These are phyloP conservation scores for Podila clonocystis DNA, from an alignment of 192 early-diverging fungal genomes.

Conservation along the genomic window DNA sequence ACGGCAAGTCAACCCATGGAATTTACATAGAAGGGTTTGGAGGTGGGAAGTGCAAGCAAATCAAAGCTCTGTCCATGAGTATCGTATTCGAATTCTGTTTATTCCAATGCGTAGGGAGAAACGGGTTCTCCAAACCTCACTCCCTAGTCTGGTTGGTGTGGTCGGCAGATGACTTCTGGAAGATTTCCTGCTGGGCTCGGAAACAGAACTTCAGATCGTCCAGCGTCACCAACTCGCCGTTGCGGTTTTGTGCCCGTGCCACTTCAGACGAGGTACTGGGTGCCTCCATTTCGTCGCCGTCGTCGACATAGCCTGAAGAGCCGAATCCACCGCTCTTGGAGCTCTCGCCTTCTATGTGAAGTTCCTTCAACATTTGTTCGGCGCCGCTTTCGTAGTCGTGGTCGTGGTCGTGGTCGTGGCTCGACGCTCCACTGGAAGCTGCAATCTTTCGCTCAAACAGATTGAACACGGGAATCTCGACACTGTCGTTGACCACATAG, in stretches of 20 bases:
- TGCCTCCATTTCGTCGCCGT: constrained; percentile 3
- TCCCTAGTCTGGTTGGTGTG: too few species aligned
- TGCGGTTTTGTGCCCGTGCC: constrained; percentile 18
- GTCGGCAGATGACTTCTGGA: too few species aligned
- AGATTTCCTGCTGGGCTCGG: constrained; percentile 4
- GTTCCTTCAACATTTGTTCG: too few species aligned
- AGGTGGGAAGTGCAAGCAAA: too few species aligned
- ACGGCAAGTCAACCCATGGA: too few species aligned
- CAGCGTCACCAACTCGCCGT: constrained; percentile 34
- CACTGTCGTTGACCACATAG: constrained; percentile 20
- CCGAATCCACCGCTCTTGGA: too few species aligned
- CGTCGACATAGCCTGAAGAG: too few species aligned
- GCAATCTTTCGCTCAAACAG: constrained; percentile 26
- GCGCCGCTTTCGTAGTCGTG: background rate
- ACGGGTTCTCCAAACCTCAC: too few species aligned
- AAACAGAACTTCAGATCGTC: constrained; percentile 32
- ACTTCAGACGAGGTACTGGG: constrained; percentile 25
- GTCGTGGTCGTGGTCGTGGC: background rate
- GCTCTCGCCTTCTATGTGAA: background rate
- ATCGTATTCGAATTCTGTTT: too few species aligned
- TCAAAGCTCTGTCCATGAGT: too few species aligned
- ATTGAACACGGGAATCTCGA: constrained; percentile 33
- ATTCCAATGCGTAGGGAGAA: too few species aligned
- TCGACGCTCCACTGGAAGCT: background rate
- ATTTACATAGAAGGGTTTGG: too few species aligned